Conservation (phyloP, 2,329 filamentous ascomycete genomes). For the Sphaceloma murrayae region DNA sequence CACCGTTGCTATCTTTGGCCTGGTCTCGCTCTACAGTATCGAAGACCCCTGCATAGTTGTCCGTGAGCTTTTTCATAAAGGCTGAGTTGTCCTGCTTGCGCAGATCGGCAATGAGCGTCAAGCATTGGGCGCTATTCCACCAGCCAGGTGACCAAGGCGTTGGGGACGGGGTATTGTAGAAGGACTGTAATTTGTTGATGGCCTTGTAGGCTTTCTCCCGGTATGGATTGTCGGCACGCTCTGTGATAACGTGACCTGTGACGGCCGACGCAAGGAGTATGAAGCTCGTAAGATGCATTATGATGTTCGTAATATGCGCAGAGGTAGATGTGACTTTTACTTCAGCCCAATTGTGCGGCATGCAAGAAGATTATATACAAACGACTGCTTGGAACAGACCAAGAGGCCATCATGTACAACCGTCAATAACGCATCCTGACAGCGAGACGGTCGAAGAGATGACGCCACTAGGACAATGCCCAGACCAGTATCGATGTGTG, state of each 20-base stretch:
- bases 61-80: constrained; percentile 15
- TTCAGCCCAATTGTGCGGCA: too few relatives aligned
- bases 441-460: not conserved
- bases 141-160: constrained; percentile 15
- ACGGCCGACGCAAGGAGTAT: not conserved
- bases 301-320: too few relatives aligned
- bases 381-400: too few relatives aligned
- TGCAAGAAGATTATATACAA: too few relatives aligned
- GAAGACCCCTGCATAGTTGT: constrained; percentile 16
- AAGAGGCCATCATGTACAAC: not conserved
- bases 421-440: not conserved
- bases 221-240: not conserved
- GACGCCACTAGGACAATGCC: not conserved
- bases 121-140: constrained; percentile 18
- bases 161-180: constrained; percentile 16
- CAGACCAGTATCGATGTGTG: not conserved
- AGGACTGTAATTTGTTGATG: constrained; percentile 15
- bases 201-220: constrained; percentile 10
- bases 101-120: constrained; percentile 18
- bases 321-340: too few relatives aligned
- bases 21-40: constrained; percentile 5
- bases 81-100: constrained; percentile 12
- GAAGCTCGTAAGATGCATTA: not conserved
- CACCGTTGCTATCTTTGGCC: constrained; percentile 2
- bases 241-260: not conserved